A percentile compares a stretch with the other conserved stretches of the same genome.
Conservation (phyloP, 305 asterid species). For the Striga hermonthica region DNA sequence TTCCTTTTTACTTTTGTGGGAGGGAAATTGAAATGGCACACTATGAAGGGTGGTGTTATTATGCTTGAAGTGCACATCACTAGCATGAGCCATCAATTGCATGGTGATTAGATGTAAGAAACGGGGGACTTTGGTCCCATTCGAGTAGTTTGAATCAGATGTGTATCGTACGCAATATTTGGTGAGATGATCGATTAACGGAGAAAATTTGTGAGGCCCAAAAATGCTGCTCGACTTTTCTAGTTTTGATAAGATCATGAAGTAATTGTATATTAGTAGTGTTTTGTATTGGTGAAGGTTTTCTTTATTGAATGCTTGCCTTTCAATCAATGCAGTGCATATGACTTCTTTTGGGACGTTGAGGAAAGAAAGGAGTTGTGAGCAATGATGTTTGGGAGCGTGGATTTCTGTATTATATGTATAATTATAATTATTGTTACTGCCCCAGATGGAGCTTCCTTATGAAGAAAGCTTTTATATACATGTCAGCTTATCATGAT, state of each 20-base stretch:
- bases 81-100: background rate
- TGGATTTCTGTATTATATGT: background rate
- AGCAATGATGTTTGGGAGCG: background rate
- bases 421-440: too few species aligned
- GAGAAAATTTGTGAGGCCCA: too few species aligned
- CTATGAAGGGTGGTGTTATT: background rate
- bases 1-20: background rate
- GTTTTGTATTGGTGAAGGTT: background rate
- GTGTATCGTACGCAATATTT: background rate
- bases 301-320: conserved; percentile 5
- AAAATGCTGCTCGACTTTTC: background rate
- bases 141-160: background rate
- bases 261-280: background rate
- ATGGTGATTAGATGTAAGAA: background rate
- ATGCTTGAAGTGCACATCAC: background rate
- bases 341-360: background rate
- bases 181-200: background rate
- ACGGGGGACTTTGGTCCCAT: background rate
- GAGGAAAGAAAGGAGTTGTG: background rate
- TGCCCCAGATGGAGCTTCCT: too few species aligned
- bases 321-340: background rate
- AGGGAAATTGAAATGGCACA: background rate
- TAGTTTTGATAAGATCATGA: background rate
- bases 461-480: too few species aligned
- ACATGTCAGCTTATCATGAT: too few species aligned